Evolutionary conservation across 2,329 filamentous ascomycete genomes (phyloP), one percentile per base, ranked within the genome.

Genomic region (Diplocarpon rosae): DNA sequence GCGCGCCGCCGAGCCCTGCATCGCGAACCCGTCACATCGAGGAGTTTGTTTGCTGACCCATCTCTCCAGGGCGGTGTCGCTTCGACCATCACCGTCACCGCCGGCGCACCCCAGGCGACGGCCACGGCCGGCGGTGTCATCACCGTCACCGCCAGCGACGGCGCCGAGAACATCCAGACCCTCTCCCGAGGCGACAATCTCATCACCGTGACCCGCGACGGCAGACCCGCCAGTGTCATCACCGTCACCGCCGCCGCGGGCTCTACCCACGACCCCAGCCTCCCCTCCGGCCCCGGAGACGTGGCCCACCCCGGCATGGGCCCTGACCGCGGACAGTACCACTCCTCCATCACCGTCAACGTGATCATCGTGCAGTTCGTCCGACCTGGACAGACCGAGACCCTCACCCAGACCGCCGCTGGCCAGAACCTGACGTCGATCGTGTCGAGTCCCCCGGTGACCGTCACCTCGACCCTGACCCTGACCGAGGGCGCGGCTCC

Each of bases 351-450:
- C 15, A 40, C 36, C 11, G 43, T 52, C 24, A 43, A 52, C 35
- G 42, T 52, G 1, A 47, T 52, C 38, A 46, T 52, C 40, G 43
- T 52, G 16, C 33, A 48, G 39, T 33, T 52, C 28, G 35, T 40
- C 16, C 35, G 40, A 33, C 45, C 50, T 1, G 47, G 45, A 12
- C 36, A 31, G 6, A 47, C 43, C 14, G 37, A 7, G 6, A 48
- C 41, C 7, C 33, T 50, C 24, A 52, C 50, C 11, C 20, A 43
- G 29, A 8, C 39, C 8, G 7, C 41, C 20, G 24, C 37, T 6
- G 50, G 48, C 11, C 39, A 47, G 32, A 48, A 45, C 20, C 37
- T 50, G 5, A 52, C 48, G 2, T 39, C 36, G 11, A 45, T 42
- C 10, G 34, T 52, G 9, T 44, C 47, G 13, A 27, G 14, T 3